Evolutionary conservation across 2,329 filamentous ascomycete genomes (phyloP).

Genomic region (Malbranchea cinnamomea): DNA sequence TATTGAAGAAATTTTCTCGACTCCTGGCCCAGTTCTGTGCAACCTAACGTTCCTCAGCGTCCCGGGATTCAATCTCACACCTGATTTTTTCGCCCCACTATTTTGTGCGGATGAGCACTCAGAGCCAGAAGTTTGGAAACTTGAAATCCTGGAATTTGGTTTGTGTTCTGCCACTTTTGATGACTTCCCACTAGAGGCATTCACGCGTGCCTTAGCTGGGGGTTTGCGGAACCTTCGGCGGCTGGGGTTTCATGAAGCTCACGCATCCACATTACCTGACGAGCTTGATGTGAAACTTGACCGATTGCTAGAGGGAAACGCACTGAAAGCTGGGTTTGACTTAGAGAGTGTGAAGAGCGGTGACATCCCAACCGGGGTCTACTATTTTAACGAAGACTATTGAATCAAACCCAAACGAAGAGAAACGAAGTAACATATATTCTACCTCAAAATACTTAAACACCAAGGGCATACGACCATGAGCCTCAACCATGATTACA

Average conservation of each 20-base stretch:
- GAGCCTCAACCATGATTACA: no score
- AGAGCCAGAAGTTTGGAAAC: no score
- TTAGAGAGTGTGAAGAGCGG: slow-evolving; percentile 7
- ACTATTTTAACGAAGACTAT: slow-evolving; percentile 9
- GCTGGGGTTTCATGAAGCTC: slow-evolving; percentile 17
- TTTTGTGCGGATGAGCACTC: no score
- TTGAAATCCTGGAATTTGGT: slow-evolving; percentile 18
- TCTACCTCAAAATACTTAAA: no score
- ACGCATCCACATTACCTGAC: slow-evolving; percentile 5
- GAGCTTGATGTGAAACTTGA: slow-evolving; percentile 17
- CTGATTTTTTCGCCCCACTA: slow-evolving; percentile 18
- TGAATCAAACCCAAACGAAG: no score
- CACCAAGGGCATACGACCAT: no score
- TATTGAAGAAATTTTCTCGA: not conserved
- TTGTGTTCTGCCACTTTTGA: slow-evolving; percentile 11
- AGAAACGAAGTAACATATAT: no score
- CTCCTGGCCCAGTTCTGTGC: slow-evolving; percentile 15
- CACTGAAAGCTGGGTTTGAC: slow-evolving; percentile 5
- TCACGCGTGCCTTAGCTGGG: slow-evolving; percentile 13
- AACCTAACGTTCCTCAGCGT: slow-evolving; percentile 17
- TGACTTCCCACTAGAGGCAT: slow-evolving; percentile 12
- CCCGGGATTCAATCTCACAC: slow-evolving; percentile 17
- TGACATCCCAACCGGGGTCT: slow-evolving; percentile 7
- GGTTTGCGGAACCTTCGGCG: slow-evolving; percentile 15
- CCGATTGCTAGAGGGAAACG: slow-evolving; percentile 13